Conservation (phyloP, 345 rosid species). For the Eucalyptus curtisii region DNA sequence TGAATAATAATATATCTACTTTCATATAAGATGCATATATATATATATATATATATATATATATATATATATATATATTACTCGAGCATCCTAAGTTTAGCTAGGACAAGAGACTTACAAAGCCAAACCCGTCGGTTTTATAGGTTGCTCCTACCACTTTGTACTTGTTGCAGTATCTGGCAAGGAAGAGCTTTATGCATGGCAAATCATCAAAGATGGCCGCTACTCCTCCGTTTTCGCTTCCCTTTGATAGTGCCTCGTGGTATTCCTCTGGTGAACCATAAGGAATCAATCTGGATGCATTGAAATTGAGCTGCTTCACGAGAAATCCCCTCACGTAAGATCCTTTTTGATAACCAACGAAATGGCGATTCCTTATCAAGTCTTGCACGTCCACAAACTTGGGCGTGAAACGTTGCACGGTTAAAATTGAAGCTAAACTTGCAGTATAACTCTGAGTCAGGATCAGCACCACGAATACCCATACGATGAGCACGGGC, state of each 20-base stretch:
- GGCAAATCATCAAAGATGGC: not conserved
- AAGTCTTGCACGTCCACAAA: constrained; percentile 22
- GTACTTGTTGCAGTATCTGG: not conserved
- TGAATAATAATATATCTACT: not conserved
- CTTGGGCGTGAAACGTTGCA: constrained; percentile 39
- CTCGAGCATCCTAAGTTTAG: too few relatives aligned
- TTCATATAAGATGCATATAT: not conserved
- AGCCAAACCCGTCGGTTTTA: not conserved
- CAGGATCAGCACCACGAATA: constrained; percentile 52
- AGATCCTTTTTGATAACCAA: constrained; percentile 30
- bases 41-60: too few relatives aligned
- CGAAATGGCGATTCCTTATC: constrained; percentile 9
- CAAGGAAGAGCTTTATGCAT: not conserved
- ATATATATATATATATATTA: too few relatives aligned
- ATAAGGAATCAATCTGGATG: not conserved
- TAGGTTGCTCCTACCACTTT: not conserved
- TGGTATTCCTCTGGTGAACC: constrained; percentile 7
- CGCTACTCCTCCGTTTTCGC: constrained; percentile 17
- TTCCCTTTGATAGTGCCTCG: constrained; percentile 16
- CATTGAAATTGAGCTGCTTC: not conserved
- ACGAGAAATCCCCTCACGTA: constrained; percentile 19
- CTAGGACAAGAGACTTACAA: not conserved
- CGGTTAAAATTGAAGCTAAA: constrained; percentile 43
- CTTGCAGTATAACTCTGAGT: constrained; percentile 73
- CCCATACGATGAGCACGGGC: constrained; percentile 44